phyloP scores from a whole-genome alignment of 495 filamentous ascomycete species.

The Hypomontagnella monticulosa region DNA sequence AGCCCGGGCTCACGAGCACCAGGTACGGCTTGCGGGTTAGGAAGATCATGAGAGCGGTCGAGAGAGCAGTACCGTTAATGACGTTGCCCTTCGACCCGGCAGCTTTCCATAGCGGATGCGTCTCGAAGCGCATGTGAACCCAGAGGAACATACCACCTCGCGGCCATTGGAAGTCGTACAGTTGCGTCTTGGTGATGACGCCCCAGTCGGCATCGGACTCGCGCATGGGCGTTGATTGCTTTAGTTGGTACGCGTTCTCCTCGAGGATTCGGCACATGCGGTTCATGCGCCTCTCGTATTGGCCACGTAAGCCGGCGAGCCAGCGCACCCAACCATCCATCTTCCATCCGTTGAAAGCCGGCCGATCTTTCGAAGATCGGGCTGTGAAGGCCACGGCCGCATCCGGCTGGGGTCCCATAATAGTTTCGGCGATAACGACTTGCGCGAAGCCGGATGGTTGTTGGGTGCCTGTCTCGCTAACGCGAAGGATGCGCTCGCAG shows the following conservation, averaged over 20 bases:
- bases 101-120: slow-evolving; percentile 72
- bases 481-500: slow-evolving; percentile 71
- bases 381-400: slow-evolving; percentile 50
- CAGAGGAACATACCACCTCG: slow-evolving; percentile 95
- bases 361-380: slow-evolving; percentile 40
- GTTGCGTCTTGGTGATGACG: slow-evolving; percentile 72
- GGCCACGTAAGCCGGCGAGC: slow-evolving; percentile 81
- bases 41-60: slow-evolving; percentile 75
- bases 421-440: slow-evolving; percentile 75
- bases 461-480: slow-evolving; percentile 74
- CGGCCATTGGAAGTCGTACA: slow-evolving; percentile 80
- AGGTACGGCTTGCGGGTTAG: slow-evolving; percentile 72
- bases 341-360: slow-evolving; percentile 70
- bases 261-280: slow-evolving; percentile 77
- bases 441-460: slow-evolving; percentile 92
- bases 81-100: slow-evolving; percentile 45
- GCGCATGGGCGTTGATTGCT: slow-evolving; percentile 54
- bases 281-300: slow-evolving; percentile 85
- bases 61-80: slow-evolving; percentile 55
- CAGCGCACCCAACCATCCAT: slow-evolving; percentile 89
- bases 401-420: slow-evolving; percentile 71
- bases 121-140: slow-evolving; percentile 72
- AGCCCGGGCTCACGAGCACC: slow-evolving; percentile 73
- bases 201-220: slow-evolving; percentile 64
- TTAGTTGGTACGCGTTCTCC: slow-evolving; percentile 67